phyloP scores from a whole-genome alignment of 305 asterid species.

The Striga hermonthica region DNA sequence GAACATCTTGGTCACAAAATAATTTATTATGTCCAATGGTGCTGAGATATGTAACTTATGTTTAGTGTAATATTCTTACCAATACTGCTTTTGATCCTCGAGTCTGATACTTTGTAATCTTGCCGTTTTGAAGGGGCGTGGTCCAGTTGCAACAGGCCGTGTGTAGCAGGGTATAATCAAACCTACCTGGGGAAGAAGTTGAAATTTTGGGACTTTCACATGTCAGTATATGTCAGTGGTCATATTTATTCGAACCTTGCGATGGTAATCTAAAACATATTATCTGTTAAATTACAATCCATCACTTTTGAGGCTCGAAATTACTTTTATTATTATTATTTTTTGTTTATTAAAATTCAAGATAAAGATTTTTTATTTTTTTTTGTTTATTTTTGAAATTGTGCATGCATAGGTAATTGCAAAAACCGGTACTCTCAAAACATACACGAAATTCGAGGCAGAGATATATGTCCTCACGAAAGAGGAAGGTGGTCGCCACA shows the following conservation, averaged over 20 bases:
- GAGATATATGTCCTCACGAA: constrained; percentile 89
- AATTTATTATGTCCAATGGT: not conserved
- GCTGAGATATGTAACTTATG: not conserved
- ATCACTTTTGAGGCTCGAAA: no score
- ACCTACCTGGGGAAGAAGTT: constrained; percentile 79
- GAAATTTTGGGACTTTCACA: constrained; percentile 78
- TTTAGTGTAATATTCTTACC: not conserved
- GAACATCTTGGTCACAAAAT: no score
- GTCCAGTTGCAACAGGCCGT: constrained; percentile 96
- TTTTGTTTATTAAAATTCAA: no score
- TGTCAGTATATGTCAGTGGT: constrained; percentile 33
- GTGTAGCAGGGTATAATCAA: constrained; percentile 79
- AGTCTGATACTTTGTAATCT: constrained; percentile 16
- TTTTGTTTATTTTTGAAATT: not conserved
- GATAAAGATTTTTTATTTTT: no score
- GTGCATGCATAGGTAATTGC: constrained; percentile 60
- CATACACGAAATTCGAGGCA: constrained; percentile 82
- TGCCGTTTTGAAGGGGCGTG: constrained; percentile 68
- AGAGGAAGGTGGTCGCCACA: constrained; percentile 95
- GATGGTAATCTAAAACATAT: no score
- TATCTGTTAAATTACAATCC: no score
- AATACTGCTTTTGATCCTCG: not conserved
- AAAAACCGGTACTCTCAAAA: constrained; percentile 70
- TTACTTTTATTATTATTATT: no score
- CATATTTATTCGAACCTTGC: no score